phyloP scores from a whole-genome alignment of 768 basidiomycete species.

The Termitomyces sp. region DNA sequence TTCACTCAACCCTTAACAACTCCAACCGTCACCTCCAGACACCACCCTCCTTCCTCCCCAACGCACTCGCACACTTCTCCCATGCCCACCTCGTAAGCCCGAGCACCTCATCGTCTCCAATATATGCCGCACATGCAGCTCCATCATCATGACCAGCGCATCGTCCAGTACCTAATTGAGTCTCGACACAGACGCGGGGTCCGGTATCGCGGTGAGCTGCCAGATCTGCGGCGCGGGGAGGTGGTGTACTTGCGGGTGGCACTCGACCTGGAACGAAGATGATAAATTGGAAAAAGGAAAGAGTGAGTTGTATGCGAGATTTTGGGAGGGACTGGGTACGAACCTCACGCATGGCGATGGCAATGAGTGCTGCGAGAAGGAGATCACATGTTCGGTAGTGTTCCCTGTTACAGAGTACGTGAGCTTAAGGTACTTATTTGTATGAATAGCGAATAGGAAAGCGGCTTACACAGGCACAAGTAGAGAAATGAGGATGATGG shows the following conservation, averaged over 20 bases:
- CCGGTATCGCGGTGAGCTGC: conserved; percentile 64
- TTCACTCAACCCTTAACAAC: conserved; percentile 55
- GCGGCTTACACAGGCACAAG: conserved; percentile 2
- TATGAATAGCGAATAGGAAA: too few species aligned
- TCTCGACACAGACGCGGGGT: background rate
- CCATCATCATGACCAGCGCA: conserved; percentile 71
- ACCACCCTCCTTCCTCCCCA: conserved; percentile 42
- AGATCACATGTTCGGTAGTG: conserved; percentile 78
- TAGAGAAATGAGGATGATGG: conserved; percentile 22
- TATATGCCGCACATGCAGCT: conserved; percentile 62
- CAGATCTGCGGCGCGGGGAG: conserved; percentile 86
- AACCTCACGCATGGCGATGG: conserved; percentile 82
- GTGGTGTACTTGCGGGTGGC: conserved; percentile 80
- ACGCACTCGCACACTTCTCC: conserved; percentile 58
- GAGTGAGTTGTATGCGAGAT: background rate
- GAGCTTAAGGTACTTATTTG: background rate
- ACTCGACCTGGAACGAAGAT: conserved; percentile 58
- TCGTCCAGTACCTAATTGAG: conserved; percentile 15
- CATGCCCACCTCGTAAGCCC: conserved; percentile 75
- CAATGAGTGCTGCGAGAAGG: conserved; percentile 72
- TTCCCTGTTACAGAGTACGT: conserved; percentile 19
- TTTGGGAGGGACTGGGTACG: conserved; percentile 17
- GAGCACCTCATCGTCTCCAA: conserved; percentile 66
- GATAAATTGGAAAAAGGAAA: background rate
- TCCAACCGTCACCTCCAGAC: conserved; percentile 71